These are phyloP conservation scores for Helenozyma rhizophorensis DNA, from an alignment of 805 yeast genomes.

Conservation along the genomic window DNA sequence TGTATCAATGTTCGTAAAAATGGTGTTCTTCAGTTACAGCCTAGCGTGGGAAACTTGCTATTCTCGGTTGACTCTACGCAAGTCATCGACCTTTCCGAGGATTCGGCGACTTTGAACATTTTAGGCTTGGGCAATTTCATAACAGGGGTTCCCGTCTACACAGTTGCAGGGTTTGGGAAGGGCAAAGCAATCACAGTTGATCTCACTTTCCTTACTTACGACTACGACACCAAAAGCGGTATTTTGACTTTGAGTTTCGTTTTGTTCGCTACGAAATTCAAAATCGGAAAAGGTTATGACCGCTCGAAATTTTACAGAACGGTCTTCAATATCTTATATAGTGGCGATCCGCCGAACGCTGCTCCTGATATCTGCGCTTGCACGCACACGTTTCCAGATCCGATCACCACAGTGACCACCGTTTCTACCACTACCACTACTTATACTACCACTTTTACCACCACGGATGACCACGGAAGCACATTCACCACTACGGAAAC, in stretches of 20 bases:
- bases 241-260: conserved; percentile 2
- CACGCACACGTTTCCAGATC: conserved; percentile 1
- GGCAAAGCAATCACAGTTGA: neutral
- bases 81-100: conserved; percentile 1
- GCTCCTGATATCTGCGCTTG: conserved; percentile 3
- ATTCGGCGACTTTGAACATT: neutral
- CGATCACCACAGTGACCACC: too few relatives aligned
- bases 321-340: conserved; percentile 1
- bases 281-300: conserved; percentile 1
- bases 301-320: neutral
- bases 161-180: conserved; percentile 2
- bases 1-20: conserved; percentile 12
- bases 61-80: conserved; percentile 1
- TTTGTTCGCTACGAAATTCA: neutral
- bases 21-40: neutral
- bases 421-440: too few relatives aligned
- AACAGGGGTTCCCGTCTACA: neutral
- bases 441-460: too few relatives aligned
- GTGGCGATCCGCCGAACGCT: conserved; percentile 2
- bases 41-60: neutral
- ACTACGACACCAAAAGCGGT: conserved; percentile 6
- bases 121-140: neutral
- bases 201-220: neutral
- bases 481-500: too few relatives aligned
- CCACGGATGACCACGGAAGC: too few relatives aligned